Evolutionary conservation across 2,329 filamentous ascomycete species (phyloP), one percentile per base, ranked within the genome.

Genomic region (Parafenestella ontariensis): DNA sequence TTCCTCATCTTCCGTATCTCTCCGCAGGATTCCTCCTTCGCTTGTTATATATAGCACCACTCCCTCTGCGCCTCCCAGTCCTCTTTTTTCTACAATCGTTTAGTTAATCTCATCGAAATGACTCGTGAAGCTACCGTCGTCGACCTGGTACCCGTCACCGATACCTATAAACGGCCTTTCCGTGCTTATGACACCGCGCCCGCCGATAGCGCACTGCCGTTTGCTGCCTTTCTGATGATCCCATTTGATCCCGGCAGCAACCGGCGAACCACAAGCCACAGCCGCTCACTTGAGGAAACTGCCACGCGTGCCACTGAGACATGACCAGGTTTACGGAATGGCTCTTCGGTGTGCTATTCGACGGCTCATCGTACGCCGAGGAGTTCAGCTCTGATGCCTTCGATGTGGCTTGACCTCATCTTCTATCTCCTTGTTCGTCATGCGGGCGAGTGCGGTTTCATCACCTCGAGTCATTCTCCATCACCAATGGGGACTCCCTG

Each of bases 301-400:
- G 31, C 50, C 46, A 57, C 54, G 54, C 52, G 47, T 47, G 33
- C 36, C n/a, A 42, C 48, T 58, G 46, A 61, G 55, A 59, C 58
- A 59, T 36, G 28, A 24, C 55, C 34, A 49, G 46, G 51, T n/a
- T 41, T n/a, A 36, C 13, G 31, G 42, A 20, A 29, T 21, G n/a
- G 15, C 10, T 13, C 33, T 20, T 29, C 34, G 20, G 48, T 17
- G 11, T 43, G 31, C 45, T 28, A 59, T 56, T 62, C 43, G 58
- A 44, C 18, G 37, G 48, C 53, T 31, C 10, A 58, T 45, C 46
- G 28, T 11, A 6, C 18, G 37, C 40, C 20, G 40, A 20, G 26
- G 40, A 45, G n/a, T 29, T 44, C n/a, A 51, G 46, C 26, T 43
- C 29, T 9, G 31, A 55, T n/a, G 45, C 21, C 15, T 34, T 29